Conservation (phyloP, 225 moss, liverwort and hornwort species). For the Polytrichum formosum region DNA sequence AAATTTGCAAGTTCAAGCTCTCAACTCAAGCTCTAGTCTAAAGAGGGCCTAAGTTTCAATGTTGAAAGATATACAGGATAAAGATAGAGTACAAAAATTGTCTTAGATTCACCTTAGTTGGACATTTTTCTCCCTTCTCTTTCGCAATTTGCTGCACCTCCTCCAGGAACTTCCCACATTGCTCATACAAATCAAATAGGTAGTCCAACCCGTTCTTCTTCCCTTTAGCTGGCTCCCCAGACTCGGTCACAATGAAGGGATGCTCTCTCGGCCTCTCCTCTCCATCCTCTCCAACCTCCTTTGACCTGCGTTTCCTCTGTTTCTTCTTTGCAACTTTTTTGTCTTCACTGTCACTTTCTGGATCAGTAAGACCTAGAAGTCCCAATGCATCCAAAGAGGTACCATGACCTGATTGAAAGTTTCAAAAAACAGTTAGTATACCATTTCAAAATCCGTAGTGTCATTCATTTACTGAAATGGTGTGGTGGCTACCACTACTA, state of each 20-base stretch:
- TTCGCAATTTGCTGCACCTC: slow-evolving; percentile 95
- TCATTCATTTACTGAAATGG: too few relatives aligned
- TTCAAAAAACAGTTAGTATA: background rate
- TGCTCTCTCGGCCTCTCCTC: slow-evolving; percentile 96
- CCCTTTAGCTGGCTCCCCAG: slow-evolving; percentile 92
- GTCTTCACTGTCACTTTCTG: slow-evolving; percentile 92
- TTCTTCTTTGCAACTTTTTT: slow-evolving; percentile 77
- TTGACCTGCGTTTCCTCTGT: slow-evolving; percentile 82
- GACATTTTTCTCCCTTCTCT: slow-evolving; percentile 98
- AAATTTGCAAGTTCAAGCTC: too few relatives aligned
- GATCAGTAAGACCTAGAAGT: slow-evolving; percentile 77
- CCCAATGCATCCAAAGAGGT: slow-evolving; percentile 66
- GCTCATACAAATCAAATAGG: slow-evolving; percentile 93
- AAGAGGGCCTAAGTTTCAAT: too few relatives aligned
- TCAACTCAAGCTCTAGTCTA: too few relatives aligned
- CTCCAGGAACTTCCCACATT: slow-evolving; percentile 92
- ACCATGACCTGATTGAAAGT: slow-evolving; percentile 43
- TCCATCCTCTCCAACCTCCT: slow-evolving; percentile 95
- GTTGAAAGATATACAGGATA: too few relatives aligned
- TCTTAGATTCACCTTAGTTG: slow-evolving; percentile 73
- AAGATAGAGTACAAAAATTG: background rate
- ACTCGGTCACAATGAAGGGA: slow-evolving; percentile 97
- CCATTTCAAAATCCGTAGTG: too few relatives aligned
- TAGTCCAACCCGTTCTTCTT: slow-evolving; percentile 99
- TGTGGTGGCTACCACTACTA: too few relatives aligned